These are phyloP conservation scores for Trichoderma sp. DNA, from an alignment of 2,329 filamentous ascomycete genomes.

Conservation along the genomic window DNA sequence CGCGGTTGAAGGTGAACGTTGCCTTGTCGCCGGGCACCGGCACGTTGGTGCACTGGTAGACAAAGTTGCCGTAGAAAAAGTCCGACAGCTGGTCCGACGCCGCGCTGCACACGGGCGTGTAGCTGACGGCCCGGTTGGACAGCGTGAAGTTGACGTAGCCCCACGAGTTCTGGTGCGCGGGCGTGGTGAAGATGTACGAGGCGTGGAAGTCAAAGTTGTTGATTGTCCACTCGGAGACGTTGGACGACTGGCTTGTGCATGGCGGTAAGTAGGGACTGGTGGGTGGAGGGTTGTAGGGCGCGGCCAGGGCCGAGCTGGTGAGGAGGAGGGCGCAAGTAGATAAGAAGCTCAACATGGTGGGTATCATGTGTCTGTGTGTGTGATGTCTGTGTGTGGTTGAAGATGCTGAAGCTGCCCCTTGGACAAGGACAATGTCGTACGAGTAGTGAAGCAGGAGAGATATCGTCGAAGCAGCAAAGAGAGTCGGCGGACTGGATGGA, in stretches of 20 bases:
- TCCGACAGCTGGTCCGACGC: conserved; percentile 47
- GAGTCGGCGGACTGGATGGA: background rate
- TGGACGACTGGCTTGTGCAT: conserved; percentile 34
- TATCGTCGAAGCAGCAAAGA: background rate
- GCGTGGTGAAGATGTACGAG: conserved; percentile 53
- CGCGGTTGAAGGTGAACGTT: conserved; percentile 49
- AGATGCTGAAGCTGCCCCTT: background rate
- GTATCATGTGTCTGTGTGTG: background rate
- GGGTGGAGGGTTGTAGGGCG: conserved; percentile 29
- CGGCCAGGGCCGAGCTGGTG: conserved; percentile 34
- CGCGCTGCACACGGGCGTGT: conserved; percentile 45
- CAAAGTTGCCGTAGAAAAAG: conserved; percentile 54
- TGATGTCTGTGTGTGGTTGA: too few species aligned
- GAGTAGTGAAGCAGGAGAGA: background rate
- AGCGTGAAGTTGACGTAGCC: conserved; percentile 54
- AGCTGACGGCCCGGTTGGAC: conserved; percentile 48
- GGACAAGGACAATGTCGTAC: background rate
- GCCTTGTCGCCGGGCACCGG: conserved; percentile 36
- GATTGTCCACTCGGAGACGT: conserved; percentile 44
- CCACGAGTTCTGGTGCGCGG: conserved; percentile 53
- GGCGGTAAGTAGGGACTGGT: background rate
- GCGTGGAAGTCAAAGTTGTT: conserved; percentile 52
- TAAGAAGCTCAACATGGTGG: conserved; percentile 32
- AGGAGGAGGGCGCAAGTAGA: conserved; percentile 32
- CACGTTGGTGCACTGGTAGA: conserved; percentile 47